Percentiles rank a stretch among this genome's conserved stretches.
Conservation (phyloP, 2,329 filamentous ascomycete species). For the Apiospora kogelbergensis region DNA sequence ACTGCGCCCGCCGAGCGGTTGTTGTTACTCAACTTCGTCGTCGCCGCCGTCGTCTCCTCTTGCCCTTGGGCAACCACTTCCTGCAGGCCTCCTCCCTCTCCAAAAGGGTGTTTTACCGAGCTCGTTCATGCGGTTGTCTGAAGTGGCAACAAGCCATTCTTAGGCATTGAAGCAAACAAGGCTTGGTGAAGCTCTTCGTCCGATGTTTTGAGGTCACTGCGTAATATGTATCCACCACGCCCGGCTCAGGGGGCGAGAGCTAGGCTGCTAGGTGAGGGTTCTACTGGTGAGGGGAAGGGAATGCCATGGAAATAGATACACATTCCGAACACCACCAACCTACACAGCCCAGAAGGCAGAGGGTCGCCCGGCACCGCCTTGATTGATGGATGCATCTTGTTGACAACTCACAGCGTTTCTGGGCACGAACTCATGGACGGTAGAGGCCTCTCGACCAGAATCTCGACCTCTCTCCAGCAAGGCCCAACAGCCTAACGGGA, state of each 20-base stretch:
- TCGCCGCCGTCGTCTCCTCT: neutral
- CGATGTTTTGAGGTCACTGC: neutral
- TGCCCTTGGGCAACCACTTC: neutral
- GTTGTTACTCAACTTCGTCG: neutral
- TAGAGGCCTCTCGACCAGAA: neutral
- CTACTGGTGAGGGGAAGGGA: neutral
- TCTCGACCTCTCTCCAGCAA: neutral
- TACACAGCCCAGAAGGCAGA: neutral
- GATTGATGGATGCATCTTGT: neutral
- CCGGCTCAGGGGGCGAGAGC: neutral
- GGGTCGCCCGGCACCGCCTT: neutral
- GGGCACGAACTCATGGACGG: neutral
- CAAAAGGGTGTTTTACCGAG: neutral
- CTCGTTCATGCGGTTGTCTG: neutral
- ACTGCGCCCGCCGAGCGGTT: neutral
- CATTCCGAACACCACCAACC: neutral
- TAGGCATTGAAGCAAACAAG: constrained; percentile 2
- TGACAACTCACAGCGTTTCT: neutral
- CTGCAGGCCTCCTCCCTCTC: neutral
- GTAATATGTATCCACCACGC: neutral
- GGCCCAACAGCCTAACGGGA: neutral
- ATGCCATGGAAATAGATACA: neutral
- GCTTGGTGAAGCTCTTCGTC: constrained; percentile 3
- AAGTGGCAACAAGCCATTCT: neutral
- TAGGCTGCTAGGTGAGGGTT: too few species aligned